A percentile compares a stretch with the other conserved stretches of the same genome.
phyloP scores from a whole-genome alignment of 352 stramenopile genomes.

The Phytophthora europaea region DNA sequence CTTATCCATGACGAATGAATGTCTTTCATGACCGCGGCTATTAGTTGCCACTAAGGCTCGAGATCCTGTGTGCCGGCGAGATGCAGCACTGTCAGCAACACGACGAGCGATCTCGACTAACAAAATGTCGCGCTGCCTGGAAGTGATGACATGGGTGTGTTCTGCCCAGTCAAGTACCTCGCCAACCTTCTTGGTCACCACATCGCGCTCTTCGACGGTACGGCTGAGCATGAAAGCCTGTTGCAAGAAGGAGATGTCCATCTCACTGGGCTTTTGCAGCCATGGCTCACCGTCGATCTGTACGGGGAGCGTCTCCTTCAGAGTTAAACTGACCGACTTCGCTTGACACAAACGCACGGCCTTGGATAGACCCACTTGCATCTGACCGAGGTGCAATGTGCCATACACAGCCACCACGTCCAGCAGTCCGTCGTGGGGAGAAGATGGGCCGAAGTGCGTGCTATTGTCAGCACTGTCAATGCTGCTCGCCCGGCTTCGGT shows the following conservation, averaged over 20 bases:
- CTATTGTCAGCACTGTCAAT: constrained; percentile 28
- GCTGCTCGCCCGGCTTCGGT: constrained; percentile 41
- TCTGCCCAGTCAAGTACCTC: constrained; percentile 90
- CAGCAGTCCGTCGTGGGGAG: constrained; percentile 91
- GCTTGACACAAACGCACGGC: constrained; percentile 82
- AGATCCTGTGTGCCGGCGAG: constrained; percentile 26
- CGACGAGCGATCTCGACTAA: constrained; percentile 77
- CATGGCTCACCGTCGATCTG: constrained; percentile 97
- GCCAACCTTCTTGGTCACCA: constrained; percentile 82
- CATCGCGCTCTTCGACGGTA: constrained; percentile 78
- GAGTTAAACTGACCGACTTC: constrained; percentile 62
- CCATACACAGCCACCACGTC: constrained; percentile 95
- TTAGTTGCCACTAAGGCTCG: constrained; percentile 24
- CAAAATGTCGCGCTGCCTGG: constrained; percentile 75
- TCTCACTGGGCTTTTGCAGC: constrained; percentile 85
- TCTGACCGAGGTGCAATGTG: constrained; percentile 95
- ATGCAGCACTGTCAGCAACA: constrained; percentile 55
- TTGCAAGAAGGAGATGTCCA: constrained; percentile 88
- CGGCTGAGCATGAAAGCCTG: constrained; percentile 89
- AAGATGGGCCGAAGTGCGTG: constrained; percentile 63
- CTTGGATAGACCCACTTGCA: constrained; percentile 91
- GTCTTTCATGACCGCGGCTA: constrained; percentile 24
- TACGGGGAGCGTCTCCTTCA: constrained; percentile 80
- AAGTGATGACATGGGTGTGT: constrained; percentile 76
- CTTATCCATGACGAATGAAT: constrained; percentile 45